Conservation (phyloP, 2,329 filamentous ascomycete species). For the Colletotrichum simmondsii region DNA sequence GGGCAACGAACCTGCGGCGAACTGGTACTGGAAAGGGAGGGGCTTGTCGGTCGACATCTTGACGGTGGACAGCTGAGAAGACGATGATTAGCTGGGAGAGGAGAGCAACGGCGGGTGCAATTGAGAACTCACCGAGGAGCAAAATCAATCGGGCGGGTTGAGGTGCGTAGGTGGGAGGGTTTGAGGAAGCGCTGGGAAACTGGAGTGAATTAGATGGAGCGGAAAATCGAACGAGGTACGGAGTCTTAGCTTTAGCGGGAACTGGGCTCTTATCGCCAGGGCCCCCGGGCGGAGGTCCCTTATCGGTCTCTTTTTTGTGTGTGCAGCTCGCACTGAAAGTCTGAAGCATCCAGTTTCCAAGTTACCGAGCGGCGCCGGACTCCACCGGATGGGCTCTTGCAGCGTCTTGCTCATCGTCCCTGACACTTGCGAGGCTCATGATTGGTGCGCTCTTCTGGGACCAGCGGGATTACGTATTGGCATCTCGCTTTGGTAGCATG, state of each 20-base stretch:
- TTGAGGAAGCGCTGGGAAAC: not conserved
- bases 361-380: constrained; percentile 27
- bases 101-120: not conserved
- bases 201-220: constrained; percentile 2
- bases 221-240: constrained; percentile 29
- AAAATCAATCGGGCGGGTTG: constrained; percentile 2
- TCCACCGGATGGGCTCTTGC: constrained; percentile 14
- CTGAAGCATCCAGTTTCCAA: not conserved
- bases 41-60: constrained; percentile 77
- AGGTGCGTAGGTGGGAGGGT: constrained; percentile 13
- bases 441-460: constrained; percentile 18
- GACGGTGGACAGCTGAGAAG: constrained; percentile 33
- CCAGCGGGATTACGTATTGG: constrained; percentile 9
- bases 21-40: constrained; percentile 93
- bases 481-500: not conserved
- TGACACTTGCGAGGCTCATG: not conserved
- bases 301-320: constrained; percentile 16
- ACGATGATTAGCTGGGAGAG: not conserved
- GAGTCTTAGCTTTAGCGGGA: constrained; percentile 17
- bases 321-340: not conserved
- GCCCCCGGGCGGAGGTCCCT: constrained; percentile 6
- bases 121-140: constrained; percentile 25
- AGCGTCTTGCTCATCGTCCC: constrained; percentile 2
- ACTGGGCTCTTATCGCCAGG: constrained; percentile 28
- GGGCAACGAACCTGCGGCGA: constrained; percentile 79